phyloP scores from a whole-genome alignment of 352 stramenopile genomes.

The Aphanomyces cochlioides region DNA sequence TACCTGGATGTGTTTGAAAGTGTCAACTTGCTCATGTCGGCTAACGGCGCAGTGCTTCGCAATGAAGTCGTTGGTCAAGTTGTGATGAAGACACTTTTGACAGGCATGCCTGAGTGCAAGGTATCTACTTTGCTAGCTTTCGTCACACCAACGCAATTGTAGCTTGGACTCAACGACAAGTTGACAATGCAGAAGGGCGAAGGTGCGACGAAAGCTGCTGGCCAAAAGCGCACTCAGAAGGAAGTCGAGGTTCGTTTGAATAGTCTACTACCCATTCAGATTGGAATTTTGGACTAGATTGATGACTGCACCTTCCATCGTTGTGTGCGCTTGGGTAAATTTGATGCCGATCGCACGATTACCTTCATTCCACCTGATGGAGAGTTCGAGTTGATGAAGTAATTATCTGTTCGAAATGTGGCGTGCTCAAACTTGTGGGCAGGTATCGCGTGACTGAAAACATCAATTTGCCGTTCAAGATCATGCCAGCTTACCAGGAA shows the following conservation, averaged over 20 bases:
- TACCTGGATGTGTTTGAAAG: slow-evolving; percentile 97
- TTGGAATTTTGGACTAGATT: slow-evolving; percentile 77
- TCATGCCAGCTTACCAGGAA: slow-evolving; percentile 97
- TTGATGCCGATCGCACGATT: slow-evolving; percentile 96
- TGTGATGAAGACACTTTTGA: slow-evolving; percentile 97
- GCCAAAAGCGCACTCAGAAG: slow-evolving; percentile 65
- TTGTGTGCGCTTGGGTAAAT: slow-evolving; percentile 96
- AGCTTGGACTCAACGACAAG: slow-evolving; percentile 97
- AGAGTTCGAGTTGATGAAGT: slow-evolving; percentile 98
- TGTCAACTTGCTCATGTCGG: slow-evolving; percentile 96
- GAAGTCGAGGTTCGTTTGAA: slow-evolving; percentile 50
- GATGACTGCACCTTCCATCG: slow-evolving; percentile 99
- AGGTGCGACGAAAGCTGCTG: slow-evolving; percentile 51
- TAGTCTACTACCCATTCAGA: background rate
- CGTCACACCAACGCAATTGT: background rate
- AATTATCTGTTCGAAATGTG: background rate
- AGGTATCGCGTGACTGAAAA: slow-evolving; percentile 94
- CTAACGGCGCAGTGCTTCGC: slow-evolving; percentile 89
- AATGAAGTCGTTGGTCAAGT: slow-evolving; percentile 96
- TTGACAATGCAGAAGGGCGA: slow-evolving; percentile 95
- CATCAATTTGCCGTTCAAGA: slow-evolving; percentile 97
- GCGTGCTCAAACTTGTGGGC: background rate
- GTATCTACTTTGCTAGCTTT: slow-evolving; percentile 33
- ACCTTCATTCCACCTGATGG: slow-evolving; percentile 98
- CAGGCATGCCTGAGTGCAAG: slow-evolving; percentile 98